Conservation (phyloP, 2,329 filamentous ascomycete genomes). For the Beauveria caledonica region DNA sequence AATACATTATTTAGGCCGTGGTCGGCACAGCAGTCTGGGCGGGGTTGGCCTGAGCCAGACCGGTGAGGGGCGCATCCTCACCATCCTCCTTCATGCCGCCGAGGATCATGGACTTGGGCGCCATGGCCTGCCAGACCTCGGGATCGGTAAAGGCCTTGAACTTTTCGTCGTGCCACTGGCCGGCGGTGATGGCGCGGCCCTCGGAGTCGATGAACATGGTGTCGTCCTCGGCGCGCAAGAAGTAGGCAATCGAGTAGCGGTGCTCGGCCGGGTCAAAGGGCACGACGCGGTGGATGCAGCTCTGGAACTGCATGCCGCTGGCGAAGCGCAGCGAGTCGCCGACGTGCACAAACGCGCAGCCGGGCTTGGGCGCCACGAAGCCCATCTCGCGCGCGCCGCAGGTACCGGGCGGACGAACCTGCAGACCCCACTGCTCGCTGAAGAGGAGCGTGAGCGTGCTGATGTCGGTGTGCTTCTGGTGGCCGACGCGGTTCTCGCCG, state of each 20-base stretch:
- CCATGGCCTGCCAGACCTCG: constrained; percentile 36
- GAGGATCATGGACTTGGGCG: constrained; percentile 39
- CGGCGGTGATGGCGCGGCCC: constrained; percentile 44
- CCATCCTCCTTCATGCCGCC: constrained; percentile 41
- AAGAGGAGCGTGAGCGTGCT: constrained; percentile 47
- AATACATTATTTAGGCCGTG: constrained; percentile 7
- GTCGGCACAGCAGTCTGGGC: constrained; percentile 1
- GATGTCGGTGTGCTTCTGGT: constrained; percentile 51
- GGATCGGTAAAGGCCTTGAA: constrained; percentile 41
- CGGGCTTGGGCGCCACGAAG: constrained; percentile 43
- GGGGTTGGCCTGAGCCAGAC: neutral
- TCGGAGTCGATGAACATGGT: constrained; percentile 47
- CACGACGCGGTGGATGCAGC: constrained; percentile 50
- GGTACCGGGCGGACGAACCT: constrained; percentile 40
- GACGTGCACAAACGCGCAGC: constrained; percentile 48
- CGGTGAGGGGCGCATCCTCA: constrained; percentile 15
- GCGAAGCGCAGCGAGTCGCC: constrained; percentile 52
- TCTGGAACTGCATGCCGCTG: constrained; percentile 43
- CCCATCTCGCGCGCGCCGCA: constrained; percentile 38
- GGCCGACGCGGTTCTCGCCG: constrained; percentile 36
- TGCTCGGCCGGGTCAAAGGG: constrained; percentile 43
- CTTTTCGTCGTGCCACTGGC: constrained; percentile 47
- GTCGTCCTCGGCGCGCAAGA: constrained; percentile 48
- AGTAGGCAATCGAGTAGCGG: constrained; percentile 52
- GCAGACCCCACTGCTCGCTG: constrained; percentile 48